These are phyloP conservation scores for Ulmus americana DNA, from an alignment of 331 rosid genomes.

Conservation along the genomic window DNA sequence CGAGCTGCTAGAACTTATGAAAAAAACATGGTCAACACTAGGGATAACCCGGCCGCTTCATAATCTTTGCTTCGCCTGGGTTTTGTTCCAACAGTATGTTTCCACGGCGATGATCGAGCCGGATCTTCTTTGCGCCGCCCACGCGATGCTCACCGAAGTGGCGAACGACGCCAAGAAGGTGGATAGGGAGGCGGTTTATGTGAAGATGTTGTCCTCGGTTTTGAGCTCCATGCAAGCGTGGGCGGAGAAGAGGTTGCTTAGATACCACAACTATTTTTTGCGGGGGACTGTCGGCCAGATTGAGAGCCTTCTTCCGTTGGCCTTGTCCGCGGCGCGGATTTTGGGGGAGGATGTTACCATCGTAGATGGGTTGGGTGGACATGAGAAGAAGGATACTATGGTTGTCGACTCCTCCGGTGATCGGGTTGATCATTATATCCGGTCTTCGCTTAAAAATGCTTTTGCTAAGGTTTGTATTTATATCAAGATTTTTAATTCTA, in stretches of 20 bases:
- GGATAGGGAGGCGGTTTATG: constrained; percentile 48
- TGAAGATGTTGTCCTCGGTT: constrained; percentile 52
- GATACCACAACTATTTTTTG: constrained; percentile 65
- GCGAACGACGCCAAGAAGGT: constrained; percentile 62
- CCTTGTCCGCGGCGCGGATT: constrained; percentile 56
- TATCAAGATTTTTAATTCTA: too few species aligned
- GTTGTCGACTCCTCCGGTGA: constrained; percentile 58
- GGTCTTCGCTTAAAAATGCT: constrained; percentile 54
- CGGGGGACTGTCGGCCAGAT: constrained; percentile 61
- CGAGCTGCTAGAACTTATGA: constrained; percentile 78
- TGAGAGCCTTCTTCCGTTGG: constrained; percentile 72
- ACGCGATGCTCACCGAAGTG: constrained; percentile 69
- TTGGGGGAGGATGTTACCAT: constrained; percentile 64
- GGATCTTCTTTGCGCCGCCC: constrained; percentile 71
- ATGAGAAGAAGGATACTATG: constrained; percentile 37
- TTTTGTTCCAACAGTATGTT: constrained; percentile 65
- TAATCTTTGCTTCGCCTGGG: constrained; percentile 82
- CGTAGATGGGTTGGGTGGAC: constrained; percentile 41
- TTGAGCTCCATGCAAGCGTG: constrained; percentile 59
- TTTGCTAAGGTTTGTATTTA: constrained; percentile 52
- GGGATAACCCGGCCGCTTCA: constrained; percentile 64
- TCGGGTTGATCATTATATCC: constrained; percentile 58
- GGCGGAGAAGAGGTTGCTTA: constrained; percentile 70
- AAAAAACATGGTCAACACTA: constrained; percentile 75
- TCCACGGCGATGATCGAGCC: constrained; percentile 62